Base-by-base conservation (phyloP, 306 rosid genomes). In the Begonia masoniana region DNA sequence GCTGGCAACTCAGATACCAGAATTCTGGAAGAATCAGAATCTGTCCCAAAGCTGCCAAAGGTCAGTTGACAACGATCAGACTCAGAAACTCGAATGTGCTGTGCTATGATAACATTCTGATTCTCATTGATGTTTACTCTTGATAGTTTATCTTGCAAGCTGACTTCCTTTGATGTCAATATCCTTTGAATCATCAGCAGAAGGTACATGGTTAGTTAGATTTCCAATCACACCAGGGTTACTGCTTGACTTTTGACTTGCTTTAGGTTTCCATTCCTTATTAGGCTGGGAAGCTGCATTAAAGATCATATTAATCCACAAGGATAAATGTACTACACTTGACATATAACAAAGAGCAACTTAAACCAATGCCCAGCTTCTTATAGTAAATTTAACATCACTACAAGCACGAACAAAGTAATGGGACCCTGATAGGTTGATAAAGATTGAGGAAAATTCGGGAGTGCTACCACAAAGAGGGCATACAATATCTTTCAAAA, bases 211-310 rank as follows among this genome's bases (percentile, higher is more conserved):
- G 58, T 79, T 77, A 57, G 77, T 70, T 8, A 87, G 89, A n/a
- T 76, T 76, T 67, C 96, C 99, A 51, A 87, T 83, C 50, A 87
- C 96, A 52, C 93, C 93, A 63, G 79, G 93, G 70, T 55, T 58
- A 26, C 62, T 66, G 39, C 69, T 79, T 41, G 64, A 55, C 68
- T 87, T 92, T 74, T 77, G 83, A 74, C 95, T 87, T 56, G 82
- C 77, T 63, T 92, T 92, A 43, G 99, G 99, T 70, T 82, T 92
- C 99, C 99, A 92, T 75, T 83, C 94, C 70, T 81, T 91, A 68
- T 75, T 92, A 58, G 80, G 84, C 72, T 83, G 99, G 52, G 85
- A 57, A 65, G 71, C 99, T 92, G 89, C 84, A 81, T 52, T 31
- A 31, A 31, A 31, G 39, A 31, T 31, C 9, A 31, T 31, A 31